Evolutionary conservation across 2,329 filamentous ascomycete genomes (phyloP), one percentile per base, ranked within the genome.

Genomic region (Microthyrium microscopicum): DNA sequence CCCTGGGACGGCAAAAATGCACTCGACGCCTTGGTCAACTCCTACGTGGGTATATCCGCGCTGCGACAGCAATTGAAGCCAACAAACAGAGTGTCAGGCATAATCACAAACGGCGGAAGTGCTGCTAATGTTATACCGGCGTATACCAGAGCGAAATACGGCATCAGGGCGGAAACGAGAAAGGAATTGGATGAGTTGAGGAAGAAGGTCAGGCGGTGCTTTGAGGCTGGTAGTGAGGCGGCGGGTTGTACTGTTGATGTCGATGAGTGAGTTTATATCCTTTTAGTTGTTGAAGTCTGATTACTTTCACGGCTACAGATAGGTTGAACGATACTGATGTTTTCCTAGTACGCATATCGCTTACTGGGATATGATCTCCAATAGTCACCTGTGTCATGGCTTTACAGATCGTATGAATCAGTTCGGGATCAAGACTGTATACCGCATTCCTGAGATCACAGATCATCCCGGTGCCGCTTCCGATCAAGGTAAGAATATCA

Each of bases 1-100:
- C 56, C 56, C 2, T 57, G 52, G 52, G 43, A 49, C 7, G 56
- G 56, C 2, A 41, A 55, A 29, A 60, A 59, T 35, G 55, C 56
- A 1, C 49, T 57, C 4, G 55, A 59, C 40, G 55, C 54, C 15
- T 39, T 51, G 4, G 47, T 52, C n/a, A 41, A 44, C 11, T 51
- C 49, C 3, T 57, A 57, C 37, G 52, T 46, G 33, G 48, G 40
- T 7, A 38, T 56, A 4, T 43, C 40, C 26, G 40, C 55, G 24
- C 37, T 53, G 33, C 41, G 49, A 26, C 48, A 53, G 39, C 51
- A 54, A 39, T 53, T 57, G 2, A 41, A 44, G 3, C 51, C 57
- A 0, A 46, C 51, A 5, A 52, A 59, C 32, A 41, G 55, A 3
- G 44, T 60, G 6, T 53, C 60, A 29, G 48, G 47, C 4, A 47